Percentiles rank a stretch among this genome's conserved stretches.
These are phyloP conservation scores for Candida yuanshanica DNA, from an alignment of 805 yeast species.

Conservation along the genomic window DNA sequence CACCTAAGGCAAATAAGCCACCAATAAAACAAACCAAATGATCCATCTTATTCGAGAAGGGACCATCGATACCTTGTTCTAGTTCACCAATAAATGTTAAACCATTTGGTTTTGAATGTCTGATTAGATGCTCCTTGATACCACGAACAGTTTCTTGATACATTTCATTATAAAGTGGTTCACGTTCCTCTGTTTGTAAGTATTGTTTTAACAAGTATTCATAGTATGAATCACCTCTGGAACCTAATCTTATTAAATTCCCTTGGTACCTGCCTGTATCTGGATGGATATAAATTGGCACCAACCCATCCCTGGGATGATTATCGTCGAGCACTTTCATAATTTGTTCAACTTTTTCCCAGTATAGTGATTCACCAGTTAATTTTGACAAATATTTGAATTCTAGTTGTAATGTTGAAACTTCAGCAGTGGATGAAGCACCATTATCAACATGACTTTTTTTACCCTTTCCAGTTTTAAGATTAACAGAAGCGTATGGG, in stretches of 20 bases:
- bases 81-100: conserved; percentile 74
- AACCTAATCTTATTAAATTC: conserved; percentile 67
- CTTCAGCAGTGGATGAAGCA: conserved; percentile 87
- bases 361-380: conserved; percentile 73
- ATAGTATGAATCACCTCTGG: conserved; percentile 90
- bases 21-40: conserved; percentile 91
- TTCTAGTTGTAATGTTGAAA: conserved; percentile 80
- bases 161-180: conserved; percentile 59
- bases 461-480: conserved; percentile 55
- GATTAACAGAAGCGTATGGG: conserved; percentile 76
- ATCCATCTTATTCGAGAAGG: conserved; percentile 73
- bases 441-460: conserved; percentile 63
- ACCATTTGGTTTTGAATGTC: conserved; percentile 54
- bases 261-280: conserved; percentile 68
- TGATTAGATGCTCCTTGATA: conserved; percentile 60
- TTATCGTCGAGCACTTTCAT: conserved; percentile 65
- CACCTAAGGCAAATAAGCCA: conserved; percentile 83
- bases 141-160: conserved; percentile 76
- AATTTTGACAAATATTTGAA: conserved; percentile 74
- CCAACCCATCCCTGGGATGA: conserved; percentile 67
- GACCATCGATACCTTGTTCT: conserved; percentile 58
- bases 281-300: conserved; percentile 75
- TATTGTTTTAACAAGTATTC: conserved; percentile 85
- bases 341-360: conserved; percentile 73
- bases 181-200: conserved; percentile 63